These are phyloP conservation scores for Strobilomyces dryophilus DNA, from an alignment of 768 basidiomycete species.

Conservation along the genomic window DNA sequence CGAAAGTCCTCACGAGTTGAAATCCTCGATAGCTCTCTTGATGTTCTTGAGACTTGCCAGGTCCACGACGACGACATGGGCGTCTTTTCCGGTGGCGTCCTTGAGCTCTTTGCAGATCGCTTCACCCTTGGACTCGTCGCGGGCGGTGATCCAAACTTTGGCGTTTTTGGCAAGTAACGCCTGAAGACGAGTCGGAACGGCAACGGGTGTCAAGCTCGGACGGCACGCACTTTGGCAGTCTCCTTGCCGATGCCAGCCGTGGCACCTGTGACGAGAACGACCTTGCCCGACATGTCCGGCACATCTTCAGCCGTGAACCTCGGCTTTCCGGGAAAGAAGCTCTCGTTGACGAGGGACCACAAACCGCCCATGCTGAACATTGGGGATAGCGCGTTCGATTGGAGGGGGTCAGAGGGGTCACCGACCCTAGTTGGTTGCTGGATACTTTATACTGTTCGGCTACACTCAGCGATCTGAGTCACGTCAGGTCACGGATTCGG, in stretches of 20 bases:
- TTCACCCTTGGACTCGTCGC: slow-evolving; percentile 18
- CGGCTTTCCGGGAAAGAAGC: slow-evolving; percentile 18
- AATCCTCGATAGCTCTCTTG: slow-evolving; percentile 37
- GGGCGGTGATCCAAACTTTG: slow-evolving; percentile 27
- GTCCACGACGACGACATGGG: slow-evolving; percentile 37
- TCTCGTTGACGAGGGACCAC: slow-evolving; percentile 3
- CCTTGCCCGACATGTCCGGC: slow-evolving; percentile 36
- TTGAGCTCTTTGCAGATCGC: slow-evolving; percentile 15
- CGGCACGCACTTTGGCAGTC: too few species aligned
- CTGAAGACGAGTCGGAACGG: neutral
- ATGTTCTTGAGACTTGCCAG: slow-evolving; percentile 38
- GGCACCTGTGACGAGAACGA: slow-evolving; percentile 41
- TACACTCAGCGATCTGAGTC: too few species aligned
- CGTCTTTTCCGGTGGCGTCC: slow-evolving; percentile 23
- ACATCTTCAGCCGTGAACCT: slow-evolving; percentile 26
- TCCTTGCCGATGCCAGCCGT: slow-evolving; percentile 30
- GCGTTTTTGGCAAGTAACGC: slow-evolving; percentile 27
- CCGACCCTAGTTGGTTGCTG: too few species aligned
- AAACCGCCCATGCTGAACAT: neutral
- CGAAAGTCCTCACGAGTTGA: slow-evolving; percentile 26
- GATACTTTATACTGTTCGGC: too few species aligned
- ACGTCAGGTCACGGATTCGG: too few species aligned
- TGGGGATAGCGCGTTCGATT: too few species aligned
- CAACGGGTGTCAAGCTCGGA: too few species aligned
- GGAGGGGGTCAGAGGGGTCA: too few species aligned